Evolutionary conservation across 768 basidiomycete species (phyloP), one percentile per base, ranked within the genome.

Genomic region (Cubamyces lactineus): DNA sequence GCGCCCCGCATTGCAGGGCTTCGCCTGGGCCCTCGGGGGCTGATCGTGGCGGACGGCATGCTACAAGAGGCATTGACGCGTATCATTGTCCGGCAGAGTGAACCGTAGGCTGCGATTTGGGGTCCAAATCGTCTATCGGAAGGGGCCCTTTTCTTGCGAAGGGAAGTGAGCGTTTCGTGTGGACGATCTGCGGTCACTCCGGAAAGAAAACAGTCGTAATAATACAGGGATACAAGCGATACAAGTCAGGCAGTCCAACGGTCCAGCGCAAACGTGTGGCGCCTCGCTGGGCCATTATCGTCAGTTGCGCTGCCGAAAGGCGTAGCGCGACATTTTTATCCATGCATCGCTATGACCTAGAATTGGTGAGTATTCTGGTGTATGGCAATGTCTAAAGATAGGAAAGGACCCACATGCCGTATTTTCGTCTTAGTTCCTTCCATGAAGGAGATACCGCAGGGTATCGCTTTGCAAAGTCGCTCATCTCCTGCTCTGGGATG

Each of bases 401-500:
- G 8, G 23, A 50, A 49, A 38, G 19, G 48, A 61, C 67, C 75
- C 70, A 81, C 76, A 86, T 81, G 70, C 88, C 83, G 69, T 92
- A 92, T 71, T 87, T 91, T 75, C 83, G 81, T 75, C 84, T 86
- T 62, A 94, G 77, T 47, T 91, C 86, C 50, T 78, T 76, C 92
- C 92, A 94, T 6, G 88, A 86, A 19, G 88, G 81, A 11, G 81
- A 85, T 45, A 83, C 89, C n/a, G 80, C 76, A 46, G 81, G 73
- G 68, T 89, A 80, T 40, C 78, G 79, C 15, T 79, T 70, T 30
- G 89, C 86, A 69, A 94, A 94, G 30, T 82, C 79, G 61, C 85
- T 85, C 92, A 94, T 94, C 70, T 94, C 92, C 61, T 86, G 84
- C 73, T 94, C 92, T 26, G 87, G 86, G 61, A 94, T 87, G 66